phyloP scores from a whole-genome alignment of 2,329 filamentous ascomycete species.

The Kalmusia sp. region DNA sequence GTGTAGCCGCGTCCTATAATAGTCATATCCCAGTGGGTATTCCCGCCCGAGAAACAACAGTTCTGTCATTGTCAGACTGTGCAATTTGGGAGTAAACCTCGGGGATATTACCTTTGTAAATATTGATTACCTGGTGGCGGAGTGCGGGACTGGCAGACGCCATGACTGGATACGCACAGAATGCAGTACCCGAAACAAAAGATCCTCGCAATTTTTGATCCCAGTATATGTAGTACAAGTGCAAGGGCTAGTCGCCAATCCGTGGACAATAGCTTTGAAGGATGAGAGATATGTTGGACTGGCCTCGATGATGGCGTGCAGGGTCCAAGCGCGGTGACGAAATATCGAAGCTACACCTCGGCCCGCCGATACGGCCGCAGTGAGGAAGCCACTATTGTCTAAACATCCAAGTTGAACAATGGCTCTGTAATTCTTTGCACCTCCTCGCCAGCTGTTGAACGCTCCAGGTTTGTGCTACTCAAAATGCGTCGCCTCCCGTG shows the following conservation, averaged over 20 bases:
- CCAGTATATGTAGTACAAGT: too few relatives aligned
- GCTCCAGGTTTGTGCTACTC: not conserved
- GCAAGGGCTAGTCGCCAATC: not conserved
- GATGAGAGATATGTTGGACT: constrained; percentile 1
- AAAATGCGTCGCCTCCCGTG: constrained; percentile 29
- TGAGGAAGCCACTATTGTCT: not conserved
- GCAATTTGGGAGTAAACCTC: not conserved
- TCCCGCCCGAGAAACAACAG: constrained; percentile 83
- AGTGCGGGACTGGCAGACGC: constrained; percentile 62
- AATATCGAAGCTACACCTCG: constrained; percentile 3
- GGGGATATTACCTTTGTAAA: constrained; percentile 79
- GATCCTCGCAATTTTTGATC: too few relatives aligned
- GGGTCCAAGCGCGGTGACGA: constrained; percentile 9
- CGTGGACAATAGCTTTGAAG: not conserved
- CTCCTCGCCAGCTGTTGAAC: not conserved
- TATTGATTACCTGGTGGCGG: constrained; percentile 77
- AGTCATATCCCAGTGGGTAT: constrained; percentile 84
- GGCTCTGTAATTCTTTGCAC: constrained; percentile 2
- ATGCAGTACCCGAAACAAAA: not conserved
- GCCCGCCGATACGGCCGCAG: not conserved
- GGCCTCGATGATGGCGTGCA: not conserved
- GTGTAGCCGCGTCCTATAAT: constrained; percentile 83
- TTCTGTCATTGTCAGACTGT: constrained; percentile 60
- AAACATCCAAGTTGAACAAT: not conserved
- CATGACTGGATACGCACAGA: constrained; percentile 21